Base-by-base conservation (phyloP, 2,329 filamentous ascomycete genomes). In the Fonsecaea erecta region DNA sequence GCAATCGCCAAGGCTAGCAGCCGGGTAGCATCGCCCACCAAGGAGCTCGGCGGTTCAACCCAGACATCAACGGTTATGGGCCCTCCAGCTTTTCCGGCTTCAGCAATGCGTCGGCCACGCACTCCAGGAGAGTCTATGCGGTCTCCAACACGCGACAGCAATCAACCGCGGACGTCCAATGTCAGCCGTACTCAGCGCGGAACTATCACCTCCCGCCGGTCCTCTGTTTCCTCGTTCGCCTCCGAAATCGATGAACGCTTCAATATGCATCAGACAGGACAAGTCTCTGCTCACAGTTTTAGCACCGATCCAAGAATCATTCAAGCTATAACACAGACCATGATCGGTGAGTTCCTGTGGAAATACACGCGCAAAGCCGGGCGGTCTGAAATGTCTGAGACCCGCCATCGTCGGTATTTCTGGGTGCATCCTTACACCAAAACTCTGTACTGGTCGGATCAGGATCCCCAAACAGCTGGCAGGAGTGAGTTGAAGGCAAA, bases 321-420 rank as follows among this genome's bases (percentile, higher is more conserved):
- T 71, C 93, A 97, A 80, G 95, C 95, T 55, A 97, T 99, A 70
- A 99, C 95, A 1, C 94, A 99, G 78, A 98, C 95, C 18, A 99
- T 99, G 95, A 98, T 99, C 74, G 95, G 95, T 62, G 95, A 99
- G 77, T 98, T 94, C 77, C 83, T 99, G 46, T 99, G 95, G 95
- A 99, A 99, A 77, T 99, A 99, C 79, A 99, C 95, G 0, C 90
- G 95, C 73, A 97, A 95, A 81, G 85, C 93, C 65, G 93, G 93
- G n/a, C 89, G 94, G 26, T 90, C 88, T 61, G 91, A 93, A 68
- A 88, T 96, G 79, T 98, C 93, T 0, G 90, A 89, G 72, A 96
- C 93, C 62, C 87, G 95, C 59, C 95, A 99, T 78, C 88, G 92
- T 67, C 89, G 95, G 34, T 99, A 97, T 83, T 99, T 99, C 84